Conservation (phyloP, 73 alveolate genomes). For the Stentor coeruleus region DNA sequence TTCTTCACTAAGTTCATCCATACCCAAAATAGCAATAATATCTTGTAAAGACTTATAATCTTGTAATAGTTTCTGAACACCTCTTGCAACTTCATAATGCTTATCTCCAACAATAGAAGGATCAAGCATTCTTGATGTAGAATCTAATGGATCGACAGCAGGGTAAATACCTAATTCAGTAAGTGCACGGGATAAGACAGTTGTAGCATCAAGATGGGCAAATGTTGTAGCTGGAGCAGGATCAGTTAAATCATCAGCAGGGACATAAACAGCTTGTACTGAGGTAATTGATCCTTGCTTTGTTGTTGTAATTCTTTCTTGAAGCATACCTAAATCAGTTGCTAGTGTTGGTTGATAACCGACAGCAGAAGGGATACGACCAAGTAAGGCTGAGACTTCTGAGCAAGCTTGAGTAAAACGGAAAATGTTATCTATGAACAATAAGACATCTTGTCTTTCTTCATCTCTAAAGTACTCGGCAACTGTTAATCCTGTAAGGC, state of each 20-base stretch:
- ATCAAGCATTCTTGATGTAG: constrained; percentile 95
- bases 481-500: constrained; percentile 92
- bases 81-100: constrained; percentile 76
- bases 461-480: constrained; percentile 99
- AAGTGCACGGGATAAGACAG: constrained; percentile 90
- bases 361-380: constrained; percentile 98
- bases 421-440: constrained; percentile 96
- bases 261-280: constrained; percentile 97
- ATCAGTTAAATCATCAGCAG: constrained; percentile 97
- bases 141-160: constrained; percentile 98
- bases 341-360: constrained; percentile 98
- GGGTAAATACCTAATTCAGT: constrained; percentile 97
- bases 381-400: constrained; percentile 98
- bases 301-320: constrained; percentile 96
- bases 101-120: constrained; percentile 86
- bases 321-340: constrained; percentile 92
- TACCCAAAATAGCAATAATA: constrained; percentile 97
- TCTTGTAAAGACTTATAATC: constrained; percentile 91
- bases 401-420: constrained; percentile 97
- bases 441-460: constrained; percentile 96
- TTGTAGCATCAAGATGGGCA: constrained; percentile 98
- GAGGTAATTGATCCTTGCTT: constrained; percentile 97
- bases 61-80: constrained; percentile 78
- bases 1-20: constrained; percentile 95
- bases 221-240: constrained; percentile 99